These are phyloP conservation scores for Mucor velutinosus DNA, from an alignment of 371 early-diverging fungal species.

Conservation along the genomic window DNA sequence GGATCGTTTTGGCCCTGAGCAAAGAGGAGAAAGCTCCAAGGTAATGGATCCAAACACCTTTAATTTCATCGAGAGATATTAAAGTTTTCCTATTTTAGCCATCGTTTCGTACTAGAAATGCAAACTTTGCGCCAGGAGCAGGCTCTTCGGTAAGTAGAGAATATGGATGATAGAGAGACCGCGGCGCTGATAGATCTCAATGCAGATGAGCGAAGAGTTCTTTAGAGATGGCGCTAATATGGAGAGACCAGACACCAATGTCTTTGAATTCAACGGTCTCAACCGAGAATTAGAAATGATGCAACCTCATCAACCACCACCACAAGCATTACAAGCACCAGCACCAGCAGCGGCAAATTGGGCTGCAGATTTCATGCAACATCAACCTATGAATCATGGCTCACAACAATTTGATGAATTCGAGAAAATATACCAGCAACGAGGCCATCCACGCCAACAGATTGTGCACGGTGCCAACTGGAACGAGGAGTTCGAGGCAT, in stretches of 20 bases:
- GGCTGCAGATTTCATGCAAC: slow-evolving; percentile 72
- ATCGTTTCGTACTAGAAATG: slow-evolving; percentile 34
- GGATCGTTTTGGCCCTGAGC: slow-evolving; percentile 65
- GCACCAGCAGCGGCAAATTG: slow-evolving; percentile 45
- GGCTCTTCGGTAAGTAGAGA: neutral
- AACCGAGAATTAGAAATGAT: slow-evolving; percentile 59
- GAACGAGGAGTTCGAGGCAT: slow-evolving; percentile 48
- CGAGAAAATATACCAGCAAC: slow-evolving; percentile 59
- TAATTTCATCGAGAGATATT: neutral
- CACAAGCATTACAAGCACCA: slow-evolving; percentile 19
- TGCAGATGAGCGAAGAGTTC: slow-evolving; percentile 41
- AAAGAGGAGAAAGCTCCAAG: slow-evolving; percentile 61
- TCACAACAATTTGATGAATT: slow-evolving; percentile 71
- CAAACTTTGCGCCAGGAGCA: neutral
- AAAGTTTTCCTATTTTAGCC: slow-evolving; percentile 16
- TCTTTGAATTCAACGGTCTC: slow-evolving; percentile 61
- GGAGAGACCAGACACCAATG: slow-evolving; percentile 35
- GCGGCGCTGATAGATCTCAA: neutral
- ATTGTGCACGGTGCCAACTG: slow-evolving; percentile 31
- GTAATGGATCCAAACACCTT: slow-evolving; percentile 22
- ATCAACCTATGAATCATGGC: slow-evolving; percentile 35
- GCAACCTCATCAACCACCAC: slow-evolving; percentile 15
- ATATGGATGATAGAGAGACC: neutral
- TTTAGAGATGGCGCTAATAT: slow-evolving; percentile 38
- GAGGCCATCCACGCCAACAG: slow-evolving; percentile 15